phyloP scores from a whole-genome alignment of 2,329 filamentous ascomycete genomes.

The Aureobasidium musti region DNA sequence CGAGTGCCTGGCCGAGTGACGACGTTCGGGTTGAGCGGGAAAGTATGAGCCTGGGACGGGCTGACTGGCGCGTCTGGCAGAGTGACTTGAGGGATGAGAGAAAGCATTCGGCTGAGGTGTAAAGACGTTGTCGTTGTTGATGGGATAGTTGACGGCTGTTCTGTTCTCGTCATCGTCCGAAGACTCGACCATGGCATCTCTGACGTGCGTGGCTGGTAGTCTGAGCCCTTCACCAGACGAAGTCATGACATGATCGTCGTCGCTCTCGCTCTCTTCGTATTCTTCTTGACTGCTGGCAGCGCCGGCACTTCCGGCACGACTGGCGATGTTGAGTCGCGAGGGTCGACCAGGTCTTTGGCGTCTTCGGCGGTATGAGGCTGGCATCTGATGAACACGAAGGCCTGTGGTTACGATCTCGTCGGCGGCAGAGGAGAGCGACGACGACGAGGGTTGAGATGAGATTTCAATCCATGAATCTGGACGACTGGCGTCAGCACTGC shows the following conservation, averaged over 20 bases:
- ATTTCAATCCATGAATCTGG: constrained; percentile 98
- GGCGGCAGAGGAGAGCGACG: constrained; percentile 78
- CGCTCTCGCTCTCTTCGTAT: constrained; percentile 90
- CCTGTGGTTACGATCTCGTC: constrained; percentile 93
- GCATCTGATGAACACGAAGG: constrained; percentile 69
- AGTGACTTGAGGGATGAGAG: constrained; percentile 68
- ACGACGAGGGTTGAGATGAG: constrained; percentile 87
- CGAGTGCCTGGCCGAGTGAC: constrained; percentile 40
- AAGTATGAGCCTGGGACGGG: constrained; percentile 51
- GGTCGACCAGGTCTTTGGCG: constrained; percentile 47
- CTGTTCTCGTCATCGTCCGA: constrained; percentile 63
- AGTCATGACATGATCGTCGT: constrained; percentile 72
- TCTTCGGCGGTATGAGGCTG: constrained; percentile 61
- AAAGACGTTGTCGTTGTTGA: constrained; percentile 59
- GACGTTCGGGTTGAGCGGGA: constrained; percentile 41
- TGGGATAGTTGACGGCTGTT: constrained; percentile 71
- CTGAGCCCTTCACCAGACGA: constrained; percentile 61
- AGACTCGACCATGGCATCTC: constrained; percentile 38
- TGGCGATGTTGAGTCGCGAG: constrained; percentile 46
- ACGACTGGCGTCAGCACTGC: constrained; percentile 18
- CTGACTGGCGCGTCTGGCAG: constrained; percentile 51
- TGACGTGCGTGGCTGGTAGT: constrained; percentile 24
- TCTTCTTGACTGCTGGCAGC: constrained; percentile 81
- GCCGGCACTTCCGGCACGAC: constrained; percentile 50
- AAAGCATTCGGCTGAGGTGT: constrained; percentile 91